Conservation (phyloP, 2,329 filamentous ascomycete species). For the Dactylonectria estremocensis region DNA sequence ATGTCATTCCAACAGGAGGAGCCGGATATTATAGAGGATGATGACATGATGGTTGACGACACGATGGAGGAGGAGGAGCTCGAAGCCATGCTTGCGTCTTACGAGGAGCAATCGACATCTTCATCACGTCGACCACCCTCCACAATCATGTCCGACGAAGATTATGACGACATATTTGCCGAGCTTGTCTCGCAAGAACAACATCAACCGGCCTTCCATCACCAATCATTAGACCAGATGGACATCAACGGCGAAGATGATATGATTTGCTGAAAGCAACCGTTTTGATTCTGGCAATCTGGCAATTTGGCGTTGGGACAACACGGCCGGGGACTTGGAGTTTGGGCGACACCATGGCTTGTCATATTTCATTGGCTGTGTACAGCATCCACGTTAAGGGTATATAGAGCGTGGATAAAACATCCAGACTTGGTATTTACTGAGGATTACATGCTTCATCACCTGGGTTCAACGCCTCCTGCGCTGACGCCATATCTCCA, state of each 20-base stretch:
- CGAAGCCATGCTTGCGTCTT: slow-evolving; percentile 69
- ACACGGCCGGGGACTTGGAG: slow-evolving; percentile 38
- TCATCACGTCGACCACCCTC: slow-evolving; percentile 51
- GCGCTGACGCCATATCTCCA: slow-evolving; percentile 88
- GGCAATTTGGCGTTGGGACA: slow-evolving; percentile 39
- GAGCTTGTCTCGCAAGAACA: slow-evolving; percentile 55
- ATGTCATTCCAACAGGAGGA: slow-evolving; percentile 54
- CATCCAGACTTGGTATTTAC: slow-evolving; percentile 56
- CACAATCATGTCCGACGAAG: slow-evolving; percentile 66
- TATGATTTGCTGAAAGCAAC: slow-evolving; percentile 18
- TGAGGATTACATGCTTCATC: slow-evolving; percentile 76
- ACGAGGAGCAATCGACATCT: slow-evolving; percentile 51
- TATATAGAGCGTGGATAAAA: slow-evolving; percentile 47
- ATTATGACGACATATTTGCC: slow-evolving; percentile 74
- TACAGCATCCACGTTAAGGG: slow-evolving; percentile 47
- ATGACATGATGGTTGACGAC: slow-evolving; percentile 69
- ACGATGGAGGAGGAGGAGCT: slow-evolving; percentile 68
- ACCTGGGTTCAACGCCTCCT: slow-evolving; percentile 75
- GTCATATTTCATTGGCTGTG: slow-evolving; percentile 38
- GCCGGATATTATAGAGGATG: slow-evolving; percentile 47
- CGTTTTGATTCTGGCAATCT: slow-evolving; percentile 18
- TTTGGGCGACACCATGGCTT: slow-evolving; percentile 39
- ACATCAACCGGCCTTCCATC: slow-evolving; percentile 27
- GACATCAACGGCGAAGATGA: slow-evolving; percentile 60
- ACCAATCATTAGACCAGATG: slow-evolving; percentile 58